phyloP scores from a whole-genome alignment of 2,329 filamentous ascomycete species.

The Botryotinia narcissicola region DNA sequence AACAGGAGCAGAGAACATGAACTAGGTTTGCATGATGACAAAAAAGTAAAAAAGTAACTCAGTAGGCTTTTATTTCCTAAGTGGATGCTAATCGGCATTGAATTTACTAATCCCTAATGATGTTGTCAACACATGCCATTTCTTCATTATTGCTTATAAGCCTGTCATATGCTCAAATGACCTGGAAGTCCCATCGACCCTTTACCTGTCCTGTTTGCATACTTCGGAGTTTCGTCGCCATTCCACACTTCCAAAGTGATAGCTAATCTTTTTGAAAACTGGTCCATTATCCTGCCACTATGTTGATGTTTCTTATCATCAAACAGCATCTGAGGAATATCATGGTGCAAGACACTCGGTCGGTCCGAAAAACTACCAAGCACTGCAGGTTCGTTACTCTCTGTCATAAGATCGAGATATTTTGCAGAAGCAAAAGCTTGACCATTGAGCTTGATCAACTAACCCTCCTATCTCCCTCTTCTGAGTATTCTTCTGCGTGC shows the following conservation, averaged over 20 bases:
- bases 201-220: neutral
- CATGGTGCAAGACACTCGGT: neutral
- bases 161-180: neutral
- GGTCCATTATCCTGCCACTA: neutral
- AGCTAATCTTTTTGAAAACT: neutral
- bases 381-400: too few species aligned
- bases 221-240: neutral
- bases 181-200: neutral
- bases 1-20: neutral
- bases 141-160: neutral
- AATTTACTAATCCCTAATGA: neutral
- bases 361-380: neutral
- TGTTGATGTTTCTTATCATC: neutral
- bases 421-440: neutral
- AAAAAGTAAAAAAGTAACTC: neutral
- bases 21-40: neutral
- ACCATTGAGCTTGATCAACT: neutral
- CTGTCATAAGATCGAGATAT: neutral
- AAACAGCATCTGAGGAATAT: neutral
- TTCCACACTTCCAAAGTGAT: neutral
- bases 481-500: slow-evolving; percentile 26
- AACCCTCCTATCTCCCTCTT: neutral
- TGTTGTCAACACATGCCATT: neutral
- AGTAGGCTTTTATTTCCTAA: neutral
- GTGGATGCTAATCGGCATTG: neutral